phyloP scores from a whole-genome alignment of 139 green algal genomes.

The Coelastrella sp. region DNA sequence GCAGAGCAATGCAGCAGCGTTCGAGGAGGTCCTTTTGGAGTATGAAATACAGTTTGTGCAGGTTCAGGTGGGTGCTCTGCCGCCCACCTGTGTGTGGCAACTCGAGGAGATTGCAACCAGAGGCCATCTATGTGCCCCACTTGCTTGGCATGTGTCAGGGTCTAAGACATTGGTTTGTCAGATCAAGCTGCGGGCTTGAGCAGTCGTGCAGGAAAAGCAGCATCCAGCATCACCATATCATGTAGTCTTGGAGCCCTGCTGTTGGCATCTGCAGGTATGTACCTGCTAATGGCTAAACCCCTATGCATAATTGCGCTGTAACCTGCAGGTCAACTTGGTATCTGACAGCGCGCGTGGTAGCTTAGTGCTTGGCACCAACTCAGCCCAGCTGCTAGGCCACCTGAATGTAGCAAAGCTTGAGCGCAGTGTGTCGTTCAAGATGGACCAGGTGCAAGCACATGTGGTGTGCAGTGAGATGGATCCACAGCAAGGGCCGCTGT shows the following conservation, averaged over 20 bases:
- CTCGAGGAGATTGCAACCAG: no score
- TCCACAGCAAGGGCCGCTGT: conserved; percentile 28
- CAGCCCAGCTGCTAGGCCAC: conserved; percentile 63
- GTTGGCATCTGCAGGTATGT: no score
- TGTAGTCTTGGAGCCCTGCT: no score
- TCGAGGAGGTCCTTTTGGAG: conserved; percentile 51
- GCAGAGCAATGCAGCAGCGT: not conserved
- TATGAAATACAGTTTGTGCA: conserved; percentile 78
- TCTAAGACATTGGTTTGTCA: no score
- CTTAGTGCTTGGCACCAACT: conserved; percentile 76
- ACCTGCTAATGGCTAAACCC: no score
- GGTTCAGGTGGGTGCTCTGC: conserved; percentile 63
- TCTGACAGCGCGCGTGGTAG: conserved; percentile 50
- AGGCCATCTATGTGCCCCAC: no score
- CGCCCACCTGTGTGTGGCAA: no score
- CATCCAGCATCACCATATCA: no score
- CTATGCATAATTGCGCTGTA: no score
- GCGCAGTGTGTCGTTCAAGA: conserved; percentile 53
- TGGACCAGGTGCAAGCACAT: conserved; percentile 53
- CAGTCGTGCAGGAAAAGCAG: no score
- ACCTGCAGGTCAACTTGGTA: conserved; percentile 49
- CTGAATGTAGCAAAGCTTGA: conserved; percentile 30
- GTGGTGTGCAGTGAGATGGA: conserved; percentile 42
- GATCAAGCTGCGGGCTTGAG: no score
- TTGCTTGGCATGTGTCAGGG: no score